Evolutionary conservation across 176 grass and related monocot genomes (phyloP).

Genomic region (Cenchrus purpureus): DNA sequence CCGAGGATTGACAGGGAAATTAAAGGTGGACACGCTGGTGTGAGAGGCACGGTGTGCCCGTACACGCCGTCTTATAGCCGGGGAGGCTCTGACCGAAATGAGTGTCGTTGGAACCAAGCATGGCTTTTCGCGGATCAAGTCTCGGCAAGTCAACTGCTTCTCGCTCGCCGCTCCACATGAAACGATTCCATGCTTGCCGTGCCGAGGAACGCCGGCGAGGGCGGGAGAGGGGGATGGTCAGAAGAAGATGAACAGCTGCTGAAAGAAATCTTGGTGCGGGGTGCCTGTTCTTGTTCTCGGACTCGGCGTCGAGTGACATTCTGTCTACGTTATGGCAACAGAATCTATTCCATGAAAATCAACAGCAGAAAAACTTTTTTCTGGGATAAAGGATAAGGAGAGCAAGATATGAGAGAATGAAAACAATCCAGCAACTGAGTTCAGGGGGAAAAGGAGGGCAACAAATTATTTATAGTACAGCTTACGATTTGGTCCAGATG

Average conservation of each 20-base stretch:
- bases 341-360: not conserved
- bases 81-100: slow-evolving; percentile 25
- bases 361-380: not conserved
- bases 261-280: not conserved
- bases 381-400: not conserved
- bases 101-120: slow-evolving; percentile 55
- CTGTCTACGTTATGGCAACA: slow-evolving; percentile 32
- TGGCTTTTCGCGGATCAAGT: slow-evolving; percentile 48
- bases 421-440: not conserved
- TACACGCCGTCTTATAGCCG: slow-evolving; percentile 12
- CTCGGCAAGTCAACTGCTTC: slow-evolving; percentile 45
- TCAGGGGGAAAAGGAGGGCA: not conserved
- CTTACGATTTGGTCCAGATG: not conserved
- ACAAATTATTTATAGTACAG: not conserved
- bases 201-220: slow-evolving; percentile 18
- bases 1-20: not conserved
- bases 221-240: not conserved
- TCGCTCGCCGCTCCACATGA: slow-evolving; percentile 39
- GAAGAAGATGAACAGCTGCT: not conserved
- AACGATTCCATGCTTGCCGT: slow-evolving; percentile 52
- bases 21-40: slow-evolving; percentile 12
- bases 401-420: not conserved
- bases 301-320: not conserved
- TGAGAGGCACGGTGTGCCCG: not conserved
- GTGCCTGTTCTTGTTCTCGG: slow-evolving; percentile 14